phyloP scores from a whole-genome alignment of 805 yeast species.

The Cyberlindnera euphorbiiphila region DNA sequence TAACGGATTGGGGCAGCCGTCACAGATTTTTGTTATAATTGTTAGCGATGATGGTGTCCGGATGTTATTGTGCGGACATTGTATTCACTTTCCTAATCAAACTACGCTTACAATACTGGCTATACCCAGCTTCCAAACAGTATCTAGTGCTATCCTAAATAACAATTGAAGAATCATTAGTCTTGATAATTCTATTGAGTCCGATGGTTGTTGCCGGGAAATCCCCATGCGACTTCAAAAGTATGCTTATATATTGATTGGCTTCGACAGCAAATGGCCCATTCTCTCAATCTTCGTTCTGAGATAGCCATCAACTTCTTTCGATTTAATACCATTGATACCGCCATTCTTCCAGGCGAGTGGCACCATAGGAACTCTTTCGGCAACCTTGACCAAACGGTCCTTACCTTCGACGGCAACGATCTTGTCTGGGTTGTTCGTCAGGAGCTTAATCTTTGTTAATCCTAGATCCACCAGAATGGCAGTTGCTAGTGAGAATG shows the following conservation, averaged over 20 bases:
- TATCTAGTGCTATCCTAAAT: too few species aligned
- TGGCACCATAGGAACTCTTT: slow-evolving; percentile 96
- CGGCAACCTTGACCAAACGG: slow-evolving; percentile 67
- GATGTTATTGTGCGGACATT: too few species aligned
- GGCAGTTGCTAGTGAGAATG: slow-evolving; percentile 91
- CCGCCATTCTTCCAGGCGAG: slow-evolving; percentile 67
- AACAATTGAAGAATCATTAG: too few species aligned
- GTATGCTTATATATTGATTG: slow-evolving; percentile 23
- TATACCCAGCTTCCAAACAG: too few species aligned
- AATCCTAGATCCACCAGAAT: slow-evolving; percentile 81
- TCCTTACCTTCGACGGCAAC: slow-evolving; percentile 90
- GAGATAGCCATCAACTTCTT: slow-evolving; percentile 88
- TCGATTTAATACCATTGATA: slow-evolving; percentile 65
- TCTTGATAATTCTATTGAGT: too few species aligned
- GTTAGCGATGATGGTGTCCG: too few species aligned
- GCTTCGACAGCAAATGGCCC: slow-evolving; percentile 82
- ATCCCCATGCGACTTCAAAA: too few species aligned
- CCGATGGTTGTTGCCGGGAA: too few species aligned
- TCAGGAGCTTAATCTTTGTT: slow-evolving; percentile 65
- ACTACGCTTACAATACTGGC: too few species aligned
- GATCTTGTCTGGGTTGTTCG: slow-evolving; percentile 96
- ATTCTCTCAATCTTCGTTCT: slow-evolving; percentile 93
- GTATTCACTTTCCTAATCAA: too few species aligned
- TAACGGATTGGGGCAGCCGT: too few species aligned
- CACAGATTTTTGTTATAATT: too few species aligned